phyloP scores from a whole-genome alignment of 257 asterid species.

The Capsicum baccatum region DNA sequence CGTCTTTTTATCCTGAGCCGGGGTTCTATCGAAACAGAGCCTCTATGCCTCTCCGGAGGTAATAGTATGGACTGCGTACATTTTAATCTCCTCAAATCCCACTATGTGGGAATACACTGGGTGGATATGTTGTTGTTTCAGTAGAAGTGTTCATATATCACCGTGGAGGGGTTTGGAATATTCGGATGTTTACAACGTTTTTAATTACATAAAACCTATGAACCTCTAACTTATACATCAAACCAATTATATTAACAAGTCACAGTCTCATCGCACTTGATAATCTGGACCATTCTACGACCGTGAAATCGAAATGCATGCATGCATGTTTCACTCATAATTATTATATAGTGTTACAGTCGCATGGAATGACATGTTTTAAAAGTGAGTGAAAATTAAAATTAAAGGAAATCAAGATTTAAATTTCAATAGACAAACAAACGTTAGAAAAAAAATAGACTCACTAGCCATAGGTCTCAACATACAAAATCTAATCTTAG shows the following conservation, averaged over 20 bases:
- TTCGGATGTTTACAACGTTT: neutral
- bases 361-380: no score
- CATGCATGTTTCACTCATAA: neutral
- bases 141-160: neutral
- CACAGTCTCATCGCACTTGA: neutral
- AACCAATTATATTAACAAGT: neutral
- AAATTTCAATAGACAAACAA: neutral
- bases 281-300: neutral
- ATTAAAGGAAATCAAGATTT: neutral
- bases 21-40: no score
- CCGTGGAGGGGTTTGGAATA: neutral
- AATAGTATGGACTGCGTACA: no score
- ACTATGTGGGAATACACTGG: no score
- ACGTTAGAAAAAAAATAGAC: no score
- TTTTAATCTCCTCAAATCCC: no score
- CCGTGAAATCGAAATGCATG: neutral
- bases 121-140: neutral
- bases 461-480: neutral
- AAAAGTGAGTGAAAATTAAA: neutral
- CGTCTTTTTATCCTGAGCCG: no score
- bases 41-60: no score
- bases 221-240: constrained; percentile 1
- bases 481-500: neutral
- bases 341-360: no score
- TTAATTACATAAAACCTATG: neutral